Evolutionary conservation across 495 filamentous ascomycete genomes (phyloP).

Genomic region (Wilcoxina mikolae): DNA sequence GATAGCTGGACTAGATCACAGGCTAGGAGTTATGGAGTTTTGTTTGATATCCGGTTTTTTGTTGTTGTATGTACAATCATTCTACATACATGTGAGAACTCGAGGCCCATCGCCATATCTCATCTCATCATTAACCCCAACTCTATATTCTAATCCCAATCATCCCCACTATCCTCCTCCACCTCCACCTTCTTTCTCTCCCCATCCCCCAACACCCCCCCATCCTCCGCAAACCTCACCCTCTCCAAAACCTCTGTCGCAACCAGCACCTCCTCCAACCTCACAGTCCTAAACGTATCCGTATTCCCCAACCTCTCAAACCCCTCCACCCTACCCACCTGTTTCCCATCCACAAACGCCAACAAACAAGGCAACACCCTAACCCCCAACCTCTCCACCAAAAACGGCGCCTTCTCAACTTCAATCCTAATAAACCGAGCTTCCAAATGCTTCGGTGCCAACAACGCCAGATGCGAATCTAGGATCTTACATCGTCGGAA

Average conservation of each 20-base stretch:
- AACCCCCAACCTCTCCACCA: constrained; percentile 55
- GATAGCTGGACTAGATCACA: no score
- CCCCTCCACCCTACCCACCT: constrained; percentile 53
- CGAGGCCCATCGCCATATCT: no score
- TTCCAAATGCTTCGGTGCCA: constrained; percentile 52
- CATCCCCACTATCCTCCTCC: constrained; percentile 43
- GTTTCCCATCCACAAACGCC: constrained; percentile 53
- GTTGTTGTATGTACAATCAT: no score
- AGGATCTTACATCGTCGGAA: constrained; percentile 52
- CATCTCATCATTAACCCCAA: no score
- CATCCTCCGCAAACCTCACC: constrained; percentile 37
- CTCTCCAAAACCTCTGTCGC: constrained; percentile 43
- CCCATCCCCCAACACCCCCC: constrained; percentile 28
- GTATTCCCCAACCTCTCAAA: constrained; percentile 57
- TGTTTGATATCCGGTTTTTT: no score
- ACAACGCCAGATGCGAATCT: constrained; percentile 27
- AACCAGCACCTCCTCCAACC: constrained; percentile 51
- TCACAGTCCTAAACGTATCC: constrained; percentile 47
- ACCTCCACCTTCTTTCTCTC: constrained; percentile 29
- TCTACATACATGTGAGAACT: no score
- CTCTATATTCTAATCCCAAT: constrained; percentile 46
- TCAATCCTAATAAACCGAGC: constrained; percentile 54
- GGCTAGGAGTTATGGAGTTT: no score
- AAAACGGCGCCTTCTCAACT: constrained; percentile 58
- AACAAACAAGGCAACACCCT: constrained; percentile 62